Conservation (phyloP, 129 eudicot species). For the Silybum marianum region DNA sequence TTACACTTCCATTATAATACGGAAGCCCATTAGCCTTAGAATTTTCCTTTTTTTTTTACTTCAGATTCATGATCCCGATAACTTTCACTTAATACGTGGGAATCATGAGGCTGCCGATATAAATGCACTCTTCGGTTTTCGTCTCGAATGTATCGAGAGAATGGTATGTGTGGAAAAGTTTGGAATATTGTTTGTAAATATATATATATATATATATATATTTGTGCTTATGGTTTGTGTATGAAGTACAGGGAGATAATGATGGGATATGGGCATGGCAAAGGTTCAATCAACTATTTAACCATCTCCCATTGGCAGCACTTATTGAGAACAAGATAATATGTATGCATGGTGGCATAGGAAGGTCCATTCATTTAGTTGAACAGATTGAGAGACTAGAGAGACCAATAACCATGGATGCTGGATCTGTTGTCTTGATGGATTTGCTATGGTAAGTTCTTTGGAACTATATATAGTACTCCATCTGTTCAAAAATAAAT, state of each 20-base stretch:
- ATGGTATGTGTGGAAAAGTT: constrained; percentile 53
- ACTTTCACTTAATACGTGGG: constrained; percentile 90
- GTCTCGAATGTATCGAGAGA: constrained; percentile 96
- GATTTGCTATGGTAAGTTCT: constrained; percentile 76
- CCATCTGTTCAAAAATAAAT: no score
- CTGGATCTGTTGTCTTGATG: constrained; percentile 91
- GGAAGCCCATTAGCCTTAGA: background rate
- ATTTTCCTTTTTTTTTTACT: background rate
- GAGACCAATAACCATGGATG: constrained; percentile 99
- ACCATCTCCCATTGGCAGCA: constrained; percentile 92
- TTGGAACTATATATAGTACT: no score
- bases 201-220: no score
- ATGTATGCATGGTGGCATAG: constrained; percentile 99
- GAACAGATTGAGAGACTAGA: constrained; percentile 95
- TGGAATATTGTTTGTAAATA: background rate
- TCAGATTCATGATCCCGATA: constrained; percentile 89
- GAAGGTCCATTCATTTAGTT: constrained; percentile 91
- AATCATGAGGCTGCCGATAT: constrained; percentile 99
- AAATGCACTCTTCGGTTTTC: constrained; percentile 96
- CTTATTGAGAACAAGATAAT: constrained; percentile 88
- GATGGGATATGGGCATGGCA: constrained; percentile 99
- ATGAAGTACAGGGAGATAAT: constrained; percentile 72
- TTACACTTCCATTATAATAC: background rate
- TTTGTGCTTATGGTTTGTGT: constrained; percentile 2
- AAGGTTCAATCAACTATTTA: constrained; percentile 82